phyloP scores from a whole-genome alignment of 495 filamentous ascomycete genomes.

The Elaphomyces granulatus region DNA sequence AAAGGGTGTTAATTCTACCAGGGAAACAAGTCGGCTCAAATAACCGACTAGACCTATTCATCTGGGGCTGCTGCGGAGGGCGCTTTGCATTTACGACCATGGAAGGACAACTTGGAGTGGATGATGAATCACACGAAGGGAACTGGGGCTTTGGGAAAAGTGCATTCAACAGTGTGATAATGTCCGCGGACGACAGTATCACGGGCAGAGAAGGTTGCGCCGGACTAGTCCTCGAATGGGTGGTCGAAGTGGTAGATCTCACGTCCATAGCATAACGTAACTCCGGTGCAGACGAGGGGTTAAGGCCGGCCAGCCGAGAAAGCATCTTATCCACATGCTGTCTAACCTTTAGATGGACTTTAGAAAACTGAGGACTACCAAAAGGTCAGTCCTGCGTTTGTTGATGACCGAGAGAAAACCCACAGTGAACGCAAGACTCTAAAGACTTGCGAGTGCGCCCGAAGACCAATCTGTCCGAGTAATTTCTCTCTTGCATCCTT shows the following conservation, averaged over 20 bases:
- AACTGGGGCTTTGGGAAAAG: slow-evolving; percentile 23
- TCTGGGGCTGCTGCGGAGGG: neutral
- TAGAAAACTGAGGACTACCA: slow-evolving; percentile 26
- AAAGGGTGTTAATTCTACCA: slow-evolving; percentile 4
- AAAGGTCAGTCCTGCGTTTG: slow-evolving; percentile 6
- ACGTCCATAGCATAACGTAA: neutral
- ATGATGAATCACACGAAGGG: slow-evolving; percentile 15
- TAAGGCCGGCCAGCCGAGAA: slow-evolving; percentile 35
- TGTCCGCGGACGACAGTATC: slow-evolving; percentile 27
- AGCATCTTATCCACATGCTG: slow-evolving; percentile 66
- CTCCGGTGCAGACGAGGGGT: neutral
- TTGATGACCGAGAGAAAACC: slow-evolving; percentile 7
- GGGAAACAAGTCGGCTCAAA: slow-evolving; percentile 4
- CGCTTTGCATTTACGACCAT: neutral
- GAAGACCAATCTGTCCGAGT: slow-evolving; percentile 65
- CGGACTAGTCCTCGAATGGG: neutral
- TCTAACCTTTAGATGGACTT: slow-evolving; percentile 43
- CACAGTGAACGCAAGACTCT: slow-evolving; percentile 36
- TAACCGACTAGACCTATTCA: neutral
- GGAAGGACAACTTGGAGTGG: neutral
- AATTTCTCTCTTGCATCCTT: slow-evolving; percentile 83
- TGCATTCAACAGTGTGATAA: slow-evolving; percentile 27
- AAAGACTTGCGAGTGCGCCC: slow-evolving; percentile 58
- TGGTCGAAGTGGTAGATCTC: neutral
- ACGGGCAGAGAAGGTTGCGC: slow-evolving; percentile 16